Base-by-base conservation (phyloP, 2,329 filamentous ascomycete genomes). In the Penicillium nordicum region DNA sequence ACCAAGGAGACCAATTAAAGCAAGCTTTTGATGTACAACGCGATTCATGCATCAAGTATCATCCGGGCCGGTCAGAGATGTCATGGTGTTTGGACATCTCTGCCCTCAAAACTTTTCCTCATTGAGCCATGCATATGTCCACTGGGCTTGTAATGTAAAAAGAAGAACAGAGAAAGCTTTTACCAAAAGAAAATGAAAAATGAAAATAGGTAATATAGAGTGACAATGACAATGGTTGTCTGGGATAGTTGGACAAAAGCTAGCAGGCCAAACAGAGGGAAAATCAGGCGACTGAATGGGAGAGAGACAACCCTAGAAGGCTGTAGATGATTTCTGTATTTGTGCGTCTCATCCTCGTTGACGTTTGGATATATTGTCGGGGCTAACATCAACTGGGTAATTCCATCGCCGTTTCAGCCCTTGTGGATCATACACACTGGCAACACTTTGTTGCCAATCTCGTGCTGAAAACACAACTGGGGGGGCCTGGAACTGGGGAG, bases 361-460 rank as follows among this genome's bases (percentile, higher is more conserved):
- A 37, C 72, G 70, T 58, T 75, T 75, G 11, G 60, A 49, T 43
- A 63, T 62, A 48, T 66, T 66, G 30, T 70, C 67, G n/a, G 64
- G 45, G 41, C 59, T 60, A 23, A 73, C 41, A 41, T 75, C 72
- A 27, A 70, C 61, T 2, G 72, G 71, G 57, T 74, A 74, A 49
- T 76, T 73, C 75, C 75, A 78, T 44, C 74, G 68, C 48, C 77
- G 69, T 62, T 79, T 79, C 47, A 77, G 53, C 12, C 77, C 76
- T 37, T 77, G 72, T 14, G 76, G 74, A 59, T 78, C 77, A 61
- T 73, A 78, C 9, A 79, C 77, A 60, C 77, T 79, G 16, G 77
- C 77, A 56, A 79, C 77, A 57, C 75, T 78, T 59, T 76, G 75
- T 56, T 79, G 77, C 77, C 77, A 79, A 50, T 79, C 76, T 50